phyloP scores from a whole-genome alignment of 129 eudicot species.

The Tanacetum coccineum region DNA sequence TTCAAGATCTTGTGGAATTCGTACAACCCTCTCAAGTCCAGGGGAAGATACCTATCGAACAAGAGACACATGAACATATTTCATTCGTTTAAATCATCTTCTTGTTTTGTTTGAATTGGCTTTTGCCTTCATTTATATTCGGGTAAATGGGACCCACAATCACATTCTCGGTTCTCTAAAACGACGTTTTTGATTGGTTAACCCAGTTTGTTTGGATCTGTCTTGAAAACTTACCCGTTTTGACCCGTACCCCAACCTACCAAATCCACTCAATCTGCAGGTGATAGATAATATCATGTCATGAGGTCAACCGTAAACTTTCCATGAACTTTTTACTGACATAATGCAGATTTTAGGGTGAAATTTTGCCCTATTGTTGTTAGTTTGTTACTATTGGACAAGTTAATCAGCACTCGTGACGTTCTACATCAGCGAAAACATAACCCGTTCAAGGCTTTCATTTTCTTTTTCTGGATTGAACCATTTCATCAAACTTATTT shows the following conservation, averaged over 20 bases:
- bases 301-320: too few species aligned
- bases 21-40: constrained; percentile 75
- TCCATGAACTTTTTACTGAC: too few species aligned
- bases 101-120: background rate
- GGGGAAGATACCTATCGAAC: constrained; percentile 84
- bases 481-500: too few species aligned
- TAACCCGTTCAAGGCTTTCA: too few species aligned
- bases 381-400: too few species aligned
- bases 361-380: too few species aligned
- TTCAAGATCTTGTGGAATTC: constrained; percentile 75
- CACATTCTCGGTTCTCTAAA: background rate
- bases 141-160: background rate
- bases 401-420: too few species aligned
- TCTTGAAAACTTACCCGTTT: background rate
- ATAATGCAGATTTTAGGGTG: too few species aligned
- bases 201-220: background rate
- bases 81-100: background rate
- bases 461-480: too few species aligned
- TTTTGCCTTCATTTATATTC: background rate
- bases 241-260: background rate
- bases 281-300: background rate
- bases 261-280: background rate
- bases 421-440: too few species aligned
- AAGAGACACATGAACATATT: constrained; percentile 4
- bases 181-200: background rate